Evolutionary conservation across 768 basidiomycete genomes (phyloP).

Genomic region (Grammothele lineata): DNA sequence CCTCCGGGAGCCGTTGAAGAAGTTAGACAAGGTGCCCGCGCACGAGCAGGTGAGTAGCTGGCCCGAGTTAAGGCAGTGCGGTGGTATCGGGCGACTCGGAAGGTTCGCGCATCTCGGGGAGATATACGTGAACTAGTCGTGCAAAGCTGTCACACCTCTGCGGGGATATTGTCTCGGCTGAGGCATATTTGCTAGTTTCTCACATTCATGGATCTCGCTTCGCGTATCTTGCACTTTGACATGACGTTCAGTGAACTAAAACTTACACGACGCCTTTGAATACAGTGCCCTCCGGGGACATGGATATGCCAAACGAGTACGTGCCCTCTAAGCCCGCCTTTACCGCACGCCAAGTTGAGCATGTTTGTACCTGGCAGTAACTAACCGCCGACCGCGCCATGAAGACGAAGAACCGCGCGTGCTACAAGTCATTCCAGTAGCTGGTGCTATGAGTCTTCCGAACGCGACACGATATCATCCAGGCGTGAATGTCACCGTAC

Average conservation of each 20-base stretch:
- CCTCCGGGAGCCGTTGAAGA: conserved; percentile 23
- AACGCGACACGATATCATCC: conserved; percentile 14
- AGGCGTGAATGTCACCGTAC: conserved; percentile 21
- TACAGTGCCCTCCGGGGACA: conserved; percentile 29
- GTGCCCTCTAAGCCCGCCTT: not conserved
- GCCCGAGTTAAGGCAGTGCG: too few relatives aligned
- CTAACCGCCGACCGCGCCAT: conserved; percentile 18
- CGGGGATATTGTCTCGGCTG: too few relatives aligned
- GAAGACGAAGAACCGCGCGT: conserved; percentile 21
- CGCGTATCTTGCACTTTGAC: too few relatives aligned
- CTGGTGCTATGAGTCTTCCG: conserved; percentile 17
- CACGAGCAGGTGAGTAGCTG: conserved; percentile 29
- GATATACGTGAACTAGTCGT: too few relatives aligned
- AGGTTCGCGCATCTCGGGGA: too few relatives aligned
- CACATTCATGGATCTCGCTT: too few relatives aligned
- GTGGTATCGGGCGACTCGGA: too few relatives aligned
- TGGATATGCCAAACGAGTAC: conserved; percentile 28
- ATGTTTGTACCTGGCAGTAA: conserved; percentile 7
- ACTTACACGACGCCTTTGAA: not conserved
- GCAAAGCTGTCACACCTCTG: too few relatives aligned
- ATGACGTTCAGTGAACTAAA: too few relatives aligned
- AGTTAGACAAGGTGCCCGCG: conserved; percentile 16
- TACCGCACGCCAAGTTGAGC: not conserved
- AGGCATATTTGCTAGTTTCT: too few relatives aligned
- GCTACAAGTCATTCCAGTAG: conserved; percentile 24